Conservation (phyloP, 2,329 filamentous ascomycete species). For the Emergomyces orientalis region DNA sequence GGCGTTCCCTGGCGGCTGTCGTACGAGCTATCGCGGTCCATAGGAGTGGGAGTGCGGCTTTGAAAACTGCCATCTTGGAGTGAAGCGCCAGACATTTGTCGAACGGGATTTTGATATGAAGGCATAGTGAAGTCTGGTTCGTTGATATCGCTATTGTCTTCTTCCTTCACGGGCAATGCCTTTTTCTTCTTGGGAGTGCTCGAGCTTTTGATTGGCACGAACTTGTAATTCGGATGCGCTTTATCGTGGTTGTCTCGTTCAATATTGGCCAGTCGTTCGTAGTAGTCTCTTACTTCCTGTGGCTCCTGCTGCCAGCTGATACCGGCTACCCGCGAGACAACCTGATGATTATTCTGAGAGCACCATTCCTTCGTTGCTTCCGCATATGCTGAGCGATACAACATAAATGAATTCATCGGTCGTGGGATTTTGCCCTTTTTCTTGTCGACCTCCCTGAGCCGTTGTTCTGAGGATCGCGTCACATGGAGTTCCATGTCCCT, state of each 20-base stretch:
- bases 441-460: conserved; percentile 58
- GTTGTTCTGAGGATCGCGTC: conserved; percentile 56
- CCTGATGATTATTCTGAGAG: conserved; percentile 82
- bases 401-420: conserved; percentile 97
- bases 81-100: conserved; percentile 21
- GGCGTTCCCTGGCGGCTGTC: conserved; percentile 15
- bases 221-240: conserved; percentile 89
- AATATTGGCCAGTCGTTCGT: conserved; percentile 65
- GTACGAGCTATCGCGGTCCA: conserved; percentile 19
- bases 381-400: conserved; percentile 89
- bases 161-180: conserved; percentile 30
- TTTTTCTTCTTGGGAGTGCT: conserved; percentile 41
- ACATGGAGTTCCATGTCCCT: conserved; percentile 76
- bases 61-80: conserved; percentile 22
- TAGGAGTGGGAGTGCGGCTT: conserved; percentile 30
- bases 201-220: conserved; percentile 67
- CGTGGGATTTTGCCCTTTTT: conserved; percentile 73
- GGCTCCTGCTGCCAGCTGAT: conserved; percentile 78
- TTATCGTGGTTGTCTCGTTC: conserved; percentile 77
- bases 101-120: conserved; percentile 17
- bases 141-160: conserved; percentile 35
- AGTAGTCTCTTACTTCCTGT: conserved; percentile 60
- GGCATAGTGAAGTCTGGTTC: conserved; percentile 19
- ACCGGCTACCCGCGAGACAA: conserved; percentile 81
- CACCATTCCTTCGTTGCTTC: conserved; percentile 75